phyloP scores from a whole-genome alignment of 768 basidiomycete species.

The Suillus luteus region DNA sequence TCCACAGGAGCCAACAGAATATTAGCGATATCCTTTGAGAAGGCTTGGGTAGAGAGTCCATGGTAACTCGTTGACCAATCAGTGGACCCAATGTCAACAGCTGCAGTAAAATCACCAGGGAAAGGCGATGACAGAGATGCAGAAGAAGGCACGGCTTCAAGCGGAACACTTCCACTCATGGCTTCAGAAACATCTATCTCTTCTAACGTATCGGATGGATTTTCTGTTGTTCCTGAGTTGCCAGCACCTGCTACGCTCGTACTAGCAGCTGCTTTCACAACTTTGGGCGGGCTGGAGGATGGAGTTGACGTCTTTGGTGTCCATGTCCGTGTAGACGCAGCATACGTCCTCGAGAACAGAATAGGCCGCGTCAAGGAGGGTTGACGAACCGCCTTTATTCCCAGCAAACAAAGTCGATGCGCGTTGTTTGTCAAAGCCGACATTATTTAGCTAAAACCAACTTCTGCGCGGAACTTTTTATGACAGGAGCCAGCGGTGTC shows the following conservation, averaged over 20 bases:
- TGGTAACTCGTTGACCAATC: constrained; percentile 92
- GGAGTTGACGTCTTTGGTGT: constrained; percentile 25
- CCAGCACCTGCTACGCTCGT: constrained; percentile 28
- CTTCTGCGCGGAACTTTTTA: not conserved
- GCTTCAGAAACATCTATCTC: constrained; percentile 20
- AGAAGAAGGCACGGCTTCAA: constrained; percentile 20
- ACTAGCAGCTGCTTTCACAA: constrained; percentile 34
- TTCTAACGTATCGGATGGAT: constrained; percentile 24
- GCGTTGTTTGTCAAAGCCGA: constrained; percentile 18
- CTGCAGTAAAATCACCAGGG: constrained; percentile 30
- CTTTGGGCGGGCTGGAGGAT: constrained; percentile 20
- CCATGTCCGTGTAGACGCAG: constrained; percentile 27
- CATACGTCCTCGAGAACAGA: constrained; percentile 20
- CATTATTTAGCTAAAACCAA: constrained; percentile 17
- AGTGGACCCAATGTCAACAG: constrained; percentile 34
- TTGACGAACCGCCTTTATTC: constrained; percentile 12
- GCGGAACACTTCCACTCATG: constrained; percentile 18
- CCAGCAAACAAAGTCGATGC: constrained; percentile 13
- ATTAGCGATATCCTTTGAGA: constrained; percentile 72
- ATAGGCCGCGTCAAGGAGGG: constrained; percentile 3
- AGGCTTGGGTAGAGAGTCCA: constrained; percentile 78
- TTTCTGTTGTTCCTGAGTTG: constrained; percentile 24
- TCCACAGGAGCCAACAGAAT: constrained; percentile 75
- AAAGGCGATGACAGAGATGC: constrained; percentile 23
- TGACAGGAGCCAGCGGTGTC: not conserved